A percentile compares a stretch with the other conserved stretches of the same genome.
phyloP scores from a whole-genome alignment of 768 basidiomycete species.

The Pisolithus orientalis region DNA sequence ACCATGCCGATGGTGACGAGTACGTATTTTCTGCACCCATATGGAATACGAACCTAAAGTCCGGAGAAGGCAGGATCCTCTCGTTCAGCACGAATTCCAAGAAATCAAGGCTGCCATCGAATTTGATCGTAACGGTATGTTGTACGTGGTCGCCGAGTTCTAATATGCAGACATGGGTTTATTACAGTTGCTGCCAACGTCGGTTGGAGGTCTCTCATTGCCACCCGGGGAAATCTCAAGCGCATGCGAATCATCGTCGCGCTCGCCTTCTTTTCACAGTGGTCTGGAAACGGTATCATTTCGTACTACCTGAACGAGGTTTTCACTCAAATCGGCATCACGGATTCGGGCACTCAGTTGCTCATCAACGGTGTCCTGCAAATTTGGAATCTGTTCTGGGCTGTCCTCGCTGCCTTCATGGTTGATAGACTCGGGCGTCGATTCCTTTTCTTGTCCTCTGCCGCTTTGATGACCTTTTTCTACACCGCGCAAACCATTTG shows the following conservation, averaged over 20 bases:
- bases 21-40: slow-evolving; percentile 18
- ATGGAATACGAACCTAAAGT: neutral
- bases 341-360: slow-evolving; percentile 53
- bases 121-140: slow-evolving; percentile 45
- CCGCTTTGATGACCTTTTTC: slow-evolving; percentile 54
- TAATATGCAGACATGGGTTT: neutral
- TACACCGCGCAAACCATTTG: slow-evolving; percentile 66
- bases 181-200: slow-evolving; percentile 45
- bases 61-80: slow-evolving; percentile 45
- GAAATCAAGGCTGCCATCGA: slow-evolving; percentile 78
- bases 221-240: slow-evolving; percentile 63
- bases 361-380: slow-evolving; percentile 84
- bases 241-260: slow-evolving; percentile 74
- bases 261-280: slow-evolving; percentile 79
- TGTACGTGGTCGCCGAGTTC: neutral
- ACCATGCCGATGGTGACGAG: slow-evolving; percentile 74
- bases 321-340: slow-evolving; percentile 63
- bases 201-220: slow-evolving; percentile 65
- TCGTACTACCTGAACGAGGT: slow-evolving; percentile 79
- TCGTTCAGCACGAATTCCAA: slow-evolving; percentile 68
- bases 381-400: slow-evolving; percentile 73
- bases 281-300: slow-evolving; percentile 82
- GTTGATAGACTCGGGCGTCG: slow-evolving; percentile 67
- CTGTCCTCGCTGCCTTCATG: slow-evolving; percentile 48
- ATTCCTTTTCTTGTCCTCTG: slow-evolving; percentile 60